Evolutionary conservation across 352 stramenopile genomes (phyloP).

Genomic region (Phytophthora tentaculata): DNA sequence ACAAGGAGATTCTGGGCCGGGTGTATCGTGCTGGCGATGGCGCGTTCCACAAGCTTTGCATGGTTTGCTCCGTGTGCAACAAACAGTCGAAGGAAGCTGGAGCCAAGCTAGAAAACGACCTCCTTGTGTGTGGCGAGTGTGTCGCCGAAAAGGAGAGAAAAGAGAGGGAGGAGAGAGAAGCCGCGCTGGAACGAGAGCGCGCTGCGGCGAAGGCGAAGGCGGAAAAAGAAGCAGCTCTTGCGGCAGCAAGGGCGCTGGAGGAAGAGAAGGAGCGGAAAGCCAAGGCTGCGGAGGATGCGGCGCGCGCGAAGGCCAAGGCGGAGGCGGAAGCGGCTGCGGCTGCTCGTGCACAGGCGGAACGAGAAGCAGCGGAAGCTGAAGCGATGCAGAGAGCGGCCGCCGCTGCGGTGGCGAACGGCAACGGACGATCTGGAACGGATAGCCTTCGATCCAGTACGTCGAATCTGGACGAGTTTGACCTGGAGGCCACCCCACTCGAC

Average conservation of each 20-base stretch:
- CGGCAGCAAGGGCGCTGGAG: slow-evolving; percentile 48
- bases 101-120: slow-evolving; percentile 59
- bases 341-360: slow-evolving; percentile 35
- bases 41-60: slow-evolving; percentile 82
- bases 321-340: slow-evolving; percentile 39
- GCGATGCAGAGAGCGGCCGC: slow-evolving; percentile 33
- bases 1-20: slow-evolving; percentile 85
- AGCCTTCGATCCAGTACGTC: slow-evolving; percentile 41
- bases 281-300: slow-evolving; percentile 43
- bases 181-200: slow-evolving; percentile 47
- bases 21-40: slow-evolving; percentile 69
- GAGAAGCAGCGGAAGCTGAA: slow-evolving; percentile 40
- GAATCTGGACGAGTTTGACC: slow-evolving; percentile 77
- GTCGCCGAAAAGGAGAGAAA: slow-evolving; percentile 57
- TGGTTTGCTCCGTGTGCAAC: slow-evolving; percentile 75
- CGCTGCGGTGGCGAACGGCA: slow-evolving; percentile 37
- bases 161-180: slow-evolving; percentile 58
- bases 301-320: slow-evolving; percentile 39
- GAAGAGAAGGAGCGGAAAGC: slow-evolving; percentile 56
- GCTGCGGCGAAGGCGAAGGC: slow-evolving; percentile 50
- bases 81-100: slow-evolving; percentile 72
- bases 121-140: slow-evolving; percentile 65
- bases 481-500: slow-evolving; percentile 50
- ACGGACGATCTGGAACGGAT: slow-evolving; percentile 36
- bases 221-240: slow-evolving; percentile 60